Conservation (phyloP, 345 rosid genomes). For the Cardiospermum halicacabum region DNA sequence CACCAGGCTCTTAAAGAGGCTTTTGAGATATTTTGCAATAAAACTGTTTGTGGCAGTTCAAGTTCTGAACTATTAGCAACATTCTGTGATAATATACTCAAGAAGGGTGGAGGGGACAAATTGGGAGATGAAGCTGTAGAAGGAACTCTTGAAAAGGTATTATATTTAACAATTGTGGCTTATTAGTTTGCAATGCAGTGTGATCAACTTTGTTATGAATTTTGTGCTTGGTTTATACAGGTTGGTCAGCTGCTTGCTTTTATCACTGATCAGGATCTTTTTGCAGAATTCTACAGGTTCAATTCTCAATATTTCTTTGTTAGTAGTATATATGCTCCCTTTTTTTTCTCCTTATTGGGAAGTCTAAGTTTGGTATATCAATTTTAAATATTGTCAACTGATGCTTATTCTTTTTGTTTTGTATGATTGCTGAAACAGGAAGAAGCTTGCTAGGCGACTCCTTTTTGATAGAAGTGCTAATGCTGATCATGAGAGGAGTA, state of each 20-base stretch:
- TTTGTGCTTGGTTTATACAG: conserved; percentile 36
- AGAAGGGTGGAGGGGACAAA: conserved; percentile 70
- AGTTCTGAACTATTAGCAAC: conserved; percentile 68
- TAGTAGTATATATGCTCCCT: too few species aligned
- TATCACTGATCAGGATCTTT: conserved; percentile 77
- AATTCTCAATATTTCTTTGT: too few species aligned
- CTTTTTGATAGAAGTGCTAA: conserved; percentile 88
- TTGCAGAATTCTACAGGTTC: conserved; percentile 81
- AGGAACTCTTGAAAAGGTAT: conserved; percentile 67
- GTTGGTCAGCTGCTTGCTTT: conserved; percentile 88
- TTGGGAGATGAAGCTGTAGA: conserved; percentile 65
- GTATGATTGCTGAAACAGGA: conserved; percentile 29
- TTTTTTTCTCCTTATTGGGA: too few species aligned
- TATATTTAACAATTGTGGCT: too few species aligned
- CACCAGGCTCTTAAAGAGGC: conserved; percentile 68
- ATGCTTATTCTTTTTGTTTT: conserved; percentile 4
- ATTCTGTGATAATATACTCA: conserved; percentile 60
- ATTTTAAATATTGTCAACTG: not conserved
- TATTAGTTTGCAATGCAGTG: not conserved
- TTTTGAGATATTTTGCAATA: conserved; percentile 60
- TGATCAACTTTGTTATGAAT: conserved; percentile 6
- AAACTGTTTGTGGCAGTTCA: conserved; percentile 52
- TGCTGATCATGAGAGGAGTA: conserved; percentile 95
- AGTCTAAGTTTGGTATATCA: too few species aligned
- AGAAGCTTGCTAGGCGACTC: conserved; percentile 88